Evolutionary conservation across 23 red algal genomes (phyloP).

Genomic region (Gracilariopsis chorda): DNA sequence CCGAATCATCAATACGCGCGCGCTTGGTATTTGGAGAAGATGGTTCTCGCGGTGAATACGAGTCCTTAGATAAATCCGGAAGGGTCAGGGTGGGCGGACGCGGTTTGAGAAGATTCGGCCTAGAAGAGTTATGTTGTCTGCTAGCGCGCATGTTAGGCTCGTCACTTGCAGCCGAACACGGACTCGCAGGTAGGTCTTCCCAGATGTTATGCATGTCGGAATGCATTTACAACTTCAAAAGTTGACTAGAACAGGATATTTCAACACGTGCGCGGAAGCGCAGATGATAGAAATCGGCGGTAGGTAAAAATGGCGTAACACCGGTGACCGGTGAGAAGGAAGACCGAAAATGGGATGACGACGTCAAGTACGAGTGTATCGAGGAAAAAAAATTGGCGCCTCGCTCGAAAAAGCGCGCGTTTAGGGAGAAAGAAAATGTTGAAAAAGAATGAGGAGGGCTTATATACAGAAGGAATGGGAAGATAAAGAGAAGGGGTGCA

Average conservation of each 20-base stretch:
- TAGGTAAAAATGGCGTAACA: too few species aligned
- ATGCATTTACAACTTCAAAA: not conserved
- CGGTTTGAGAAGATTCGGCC: not conserved
- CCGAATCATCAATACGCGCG: not conserved
- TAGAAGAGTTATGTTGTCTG: not conserved
- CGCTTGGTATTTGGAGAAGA: slow-evolving; percentile 1
- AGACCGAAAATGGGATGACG: too few species aligned
- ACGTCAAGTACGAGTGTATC: too few species aligned
- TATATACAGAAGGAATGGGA: too few species aligned
- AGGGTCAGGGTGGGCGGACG: not conserved
- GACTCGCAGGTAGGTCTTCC: slow-evolving; percentile 57
- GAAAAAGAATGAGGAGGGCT: not conserved
- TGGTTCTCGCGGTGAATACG: not conserved
- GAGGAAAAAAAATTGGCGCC: not conserved
- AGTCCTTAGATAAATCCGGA: not conserved
- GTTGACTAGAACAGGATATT: not conserved
- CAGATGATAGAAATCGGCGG: too few species aligned
- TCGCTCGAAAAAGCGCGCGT: not conserved
- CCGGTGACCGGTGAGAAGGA: too few species aligned
- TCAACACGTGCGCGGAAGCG: too few species aligned
- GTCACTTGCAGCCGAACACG: slow-evolving; percentile 41
- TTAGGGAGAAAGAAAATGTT: not conserved
- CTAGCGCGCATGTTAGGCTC: not conserved
- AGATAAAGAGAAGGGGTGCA: not conserved
- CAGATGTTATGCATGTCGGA: slow-evolving; percentile 15